These are phyloP conservation scores for Cucurbitaria berberidis DNA, from an alignment of 2,329 filamentous ascomycete species.

Conservation along the genomic window DNA sequence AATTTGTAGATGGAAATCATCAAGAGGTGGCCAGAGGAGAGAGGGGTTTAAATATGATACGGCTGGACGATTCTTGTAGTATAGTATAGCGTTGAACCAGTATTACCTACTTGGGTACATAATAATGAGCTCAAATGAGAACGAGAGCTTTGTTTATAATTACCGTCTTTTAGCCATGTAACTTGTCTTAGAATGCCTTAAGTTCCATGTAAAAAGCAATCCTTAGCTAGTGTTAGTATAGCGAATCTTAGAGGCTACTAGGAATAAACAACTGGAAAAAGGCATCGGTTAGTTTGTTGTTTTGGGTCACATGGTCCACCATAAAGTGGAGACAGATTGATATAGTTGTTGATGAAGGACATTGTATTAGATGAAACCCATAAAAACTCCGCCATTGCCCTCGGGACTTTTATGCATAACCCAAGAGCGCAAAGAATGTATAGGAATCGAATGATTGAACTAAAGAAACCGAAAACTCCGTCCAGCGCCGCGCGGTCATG, in stretches of 20 bases:
- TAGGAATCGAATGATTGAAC: background rate
- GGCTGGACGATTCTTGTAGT: background rate
- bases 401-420: background rate
- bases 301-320: no score
- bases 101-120: background rate
- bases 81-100: background rate
- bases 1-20: background rate
- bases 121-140: background rate
- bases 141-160: background rate
- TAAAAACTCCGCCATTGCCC: background rate
- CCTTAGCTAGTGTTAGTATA: no score
- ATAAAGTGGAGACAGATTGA: no score
- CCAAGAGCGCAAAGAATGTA: background rate
- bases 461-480: slow-evolving; percentile 14
- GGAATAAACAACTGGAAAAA: no score
- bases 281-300: background rate
- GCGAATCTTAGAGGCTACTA: no score
- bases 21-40: background rate
- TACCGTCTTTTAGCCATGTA: no score
- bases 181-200: no score
- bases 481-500: slow-evolving; percentile 23
- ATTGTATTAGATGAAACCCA: background rate
- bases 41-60: background rate
- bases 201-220: no score
- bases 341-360: background rate